Base-by-base conservation (phyloP, 306 rosid genomes). In the Fragaria ananassa region DNA sequence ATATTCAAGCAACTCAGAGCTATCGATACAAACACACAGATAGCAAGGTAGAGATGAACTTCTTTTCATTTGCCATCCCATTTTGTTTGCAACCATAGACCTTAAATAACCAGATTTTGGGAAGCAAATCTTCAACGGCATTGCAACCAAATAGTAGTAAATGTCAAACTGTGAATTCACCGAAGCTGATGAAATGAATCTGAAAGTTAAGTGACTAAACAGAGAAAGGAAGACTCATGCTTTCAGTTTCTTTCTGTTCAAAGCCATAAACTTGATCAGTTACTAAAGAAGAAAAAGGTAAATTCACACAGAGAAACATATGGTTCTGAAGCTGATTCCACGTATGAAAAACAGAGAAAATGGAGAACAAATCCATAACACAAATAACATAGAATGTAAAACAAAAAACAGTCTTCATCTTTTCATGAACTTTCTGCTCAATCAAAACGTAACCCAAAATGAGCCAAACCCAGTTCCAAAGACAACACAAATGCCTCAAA, bases 1-100 rank as follows among this genome's bases (percentile, higher is more conserved):
- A 23, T 23, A 60, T 15, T 57, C 68, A 2, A 39, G 18, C 44
- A 42, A 39, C 58, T 72, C 74, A 64, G 70, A 70, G 82, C 75
- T 66, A 74, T 75, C 74, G 21, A 65, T 35, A 31, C 35, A 21
- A 71, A 53, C 35, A 6, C 17, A 29, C 45, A 17, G 12, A 14
- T 25, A 34, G 14, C 3, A 3, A 34, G 13, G 7, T 31, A 62
- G 35, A 62, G 68, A 62, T 15, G 34, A 1, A 6, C 21, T 34
- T 62, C 21, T 31, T 25, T 23, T 57, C 17, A 23, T 57, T 57
- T 23, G 15, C 17, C 27, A 51, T 71, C 63, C 9, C n/a, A 19
- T 51, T 35, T 34, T 19, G n/a, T 29, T 21, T 5, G 23, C 51
- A 25, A 56, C 76, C 53, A 56, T 50, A 53, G 14, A 37, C 49